Base-by-base conservation (phyloP, 176 grass and related monocot genomes). In the Juncus effusus region DNA sequence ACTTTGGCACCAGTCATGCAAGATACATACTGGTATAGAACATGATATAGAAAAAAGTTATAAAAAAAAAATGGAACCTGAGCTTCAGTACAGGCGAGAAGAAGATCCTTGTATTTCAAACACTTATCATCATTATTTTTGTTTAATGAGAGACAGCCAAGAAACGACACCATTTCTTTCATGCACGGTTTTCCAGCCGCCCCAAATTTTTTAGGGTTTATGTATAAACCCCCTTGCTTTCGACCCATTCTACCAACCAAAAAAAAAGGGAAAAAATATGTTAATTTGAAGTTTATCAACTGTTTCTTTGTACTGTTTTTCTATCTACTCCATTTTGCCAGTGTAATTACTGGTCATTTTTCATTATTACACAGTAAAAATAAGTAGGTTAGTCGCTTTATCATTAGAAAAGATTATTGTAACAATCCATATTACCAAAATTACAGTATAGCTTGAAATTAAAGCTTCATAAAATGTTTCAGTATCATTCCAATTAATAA, bases 151-250 rank as follows among this genome's bases (percentile, higher is more conserved):
- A 96, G 81, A 70, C 88, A 89, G 59, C 84, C 77, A 39, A 97
- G 94, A 62, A 97, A 97, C 42, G 85, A 62, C 13, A 80, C 13
- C 94, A 89, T 97, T 77, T 97, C 94, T 16, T 82, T 16, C 88
- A 86, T 82, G 73, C 80, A 97, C 13, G 80, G 83, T 63, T 84
- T 92, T 0, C 71, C 85, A 55, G 67, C 51, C 53, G 64, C 72
- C 51, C 88, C 82, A 36, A 97, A 74, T 51, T 92, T 97, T 71
- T 92, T 97, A 16, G 88, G 78, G 69, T 92, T 97, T 80, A 97
- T 92, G 80, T 92, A 89, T 71, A 97, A 16, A 13, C 67, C 69
- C 60, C 84, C 93, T 64, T 77, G 77, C 76, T 97, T 97, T 12
- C 85, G 74, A 74, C 94, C 94, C 93, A 89, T 92, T 65, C 64